phyloP scores from a whole-genome alignment of 208 protist genomes.

The Zelonia costaricensis region DNA sequence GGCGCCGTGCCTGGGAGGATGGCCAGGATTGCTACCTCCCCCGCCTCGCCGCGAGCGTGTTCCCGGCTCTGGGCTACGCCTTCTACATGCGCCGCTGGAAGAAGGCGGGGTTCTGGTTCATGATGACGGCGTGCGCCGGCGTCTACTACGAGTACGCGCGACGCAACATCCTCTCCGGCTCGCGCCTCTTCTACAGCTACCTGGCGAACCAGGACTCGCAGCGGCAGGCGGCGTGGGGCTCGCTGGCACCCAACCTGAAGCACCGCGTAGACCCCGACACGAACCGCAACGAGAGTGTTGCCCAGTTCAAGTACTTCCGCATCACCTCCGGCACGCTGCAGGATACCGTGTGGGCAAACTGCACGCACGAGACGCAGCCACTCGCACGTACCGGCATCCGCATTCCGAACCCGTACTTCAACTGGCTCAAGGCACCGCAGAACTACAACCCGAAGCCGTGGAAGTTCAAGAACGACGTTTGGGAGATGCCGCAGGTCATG shows the following conservation, averaged over 20 bases:
- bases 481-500: constrained; percentile 79
- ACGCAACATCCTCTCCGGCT: constrained; percentile 56
- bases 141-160: constrained; percentile 83
- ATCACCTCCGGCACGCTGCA: constrained; percentile 67
- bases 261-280: constrained; percentile 84
- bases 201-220: constrained; percentile 61
- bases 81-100: constrained; percentile 81
- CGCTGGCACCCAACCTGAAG: constrained; percentile 53
- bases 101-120: constrained; percentile 70
- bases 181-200: constrained; percentile 79
- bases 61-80: constrained; percentile 76
- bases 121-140: constrained; percentile 31
- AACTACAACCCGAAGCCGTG: constrained; percentile 67
- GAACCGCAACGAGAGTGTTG: constrained; percentile 70
- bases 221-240: constrained; percentile 74
- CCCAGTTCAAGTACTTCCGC: constrained; percentile 78
- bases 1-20: constrained; percentile 78
- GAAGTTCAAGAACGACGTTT: constrained; percentile 83
- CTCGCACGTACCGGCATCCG: constrained; percentile 37
- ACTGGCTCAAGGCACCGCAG: constrained; percentile 83
- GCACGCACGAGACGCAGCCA: constrained; percentile 74
- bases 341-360: constrained; percentile 81
- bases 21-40: constrained; percentile 65
- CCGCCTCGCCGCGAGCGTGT: constrained; percentile 63
- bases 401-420: constrained; percentile 86